A percentile compares a stretch with the other conserved stretches of the same genome.
These are phyloP conservation scores for Rachicladosporium sp. DNA, from an alignment of 2,329 filamentous ascomycete genomes.

Conservation along the genomic window DNA sequence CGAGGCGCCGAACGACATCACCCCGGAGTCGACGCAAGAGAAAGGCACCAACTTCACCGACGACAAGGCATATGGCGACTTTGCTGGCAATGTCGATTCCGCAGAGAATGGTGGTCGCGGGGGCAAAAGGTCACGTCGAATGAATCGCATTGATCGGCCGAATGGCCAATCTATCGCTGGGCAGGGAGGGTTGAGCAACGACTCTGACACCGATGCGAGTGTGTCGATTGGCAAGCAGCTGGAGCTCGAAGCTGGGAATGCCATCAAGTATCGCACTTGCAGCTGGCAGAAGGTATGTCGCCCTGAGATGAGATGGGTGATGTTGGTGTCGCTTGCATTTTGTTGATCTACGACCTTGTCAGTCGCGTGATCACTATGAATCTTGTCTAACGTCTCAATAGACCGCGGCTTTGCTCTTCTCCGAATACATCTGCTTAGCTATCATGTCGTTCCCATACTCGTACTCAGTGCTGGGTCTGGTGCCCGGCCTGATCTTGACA, in stretches of 20 bases:
- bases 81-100: constrained; percentile 12
- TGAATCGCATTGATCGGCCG: constrained; percentile 30
- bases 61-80: constrained; percentile 12
- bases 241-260: constrained; percentile 60
- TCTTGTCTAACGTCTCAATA: constrained; percentile 20
- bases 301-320: too few relatives aligned
- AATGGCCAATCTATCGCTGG: constrained; percentile 24
- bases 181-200: constrained; percentile 6
- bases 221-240: constrained; percentile 53
- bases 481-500: constrained; percentile 76
- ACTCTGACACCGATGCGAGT: constrained; percentile 26
- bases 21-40: background rate
- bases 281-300: constrained; percentile 68
- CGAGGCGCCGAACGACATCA: background rate
- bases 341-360: too few relatives aligned
- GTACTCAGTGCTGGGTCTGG: constrained; percentile 74
- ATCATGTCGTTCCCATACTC: constrained; percentile 97
- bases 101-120: constrained; percentile 21
- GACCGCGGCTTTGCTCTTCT: constrained; percentile 82
- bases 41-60: constrained; percentile 5
- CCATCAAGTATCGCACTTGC: constrained; percentile 86
- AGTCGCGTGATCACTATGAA: background rate
- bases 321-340: too few relatives aligned
- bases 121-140: constrained; percentile 19
- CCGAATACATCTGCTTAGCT: constrained; percentile 83